These are phyloP conservation scores for Amanita rubescens DNA, from an alignment of 768 basidiomycete genomes.

Conservation along the genomic window DNA sequence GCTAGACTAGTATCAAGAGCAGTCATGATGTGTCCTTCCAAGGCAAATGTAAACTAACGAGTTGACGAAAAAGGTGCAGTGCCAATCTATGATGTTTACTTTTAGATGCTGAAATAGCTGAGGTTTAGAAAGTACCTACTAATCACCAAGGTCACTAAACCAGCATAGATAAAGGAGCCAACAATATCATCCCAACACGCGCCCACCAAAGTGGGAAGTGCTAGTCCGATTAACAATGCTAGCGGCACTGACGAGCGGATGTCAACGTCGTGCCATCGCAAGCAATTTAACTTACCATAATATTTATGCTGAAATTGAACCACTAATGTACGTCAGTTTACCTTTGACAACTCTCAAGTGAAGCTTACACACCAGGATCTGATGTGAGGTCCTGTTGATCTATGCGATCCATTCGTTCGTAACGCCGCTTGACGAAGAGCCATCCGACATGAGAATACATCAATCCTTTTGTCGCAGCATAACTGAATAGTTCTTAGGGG, in stretches of 20 bases:
- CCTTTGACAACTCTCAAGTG: not conserved
- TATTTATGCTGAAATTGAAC: conserved; percentile 65
- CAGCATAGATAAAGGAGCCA: conserved; percentile 67
- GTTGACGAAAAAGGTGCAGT: conserved; percentile 65
- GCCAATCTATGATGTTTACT: conserved; percentile 34
- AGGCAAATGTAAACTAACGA: conserved; percentile 37
- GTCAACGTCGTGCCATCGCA: not conserved
- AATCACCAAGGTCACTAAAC: conserved; percentile 53
- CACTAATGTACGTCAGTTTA: conserved; percentile 29
- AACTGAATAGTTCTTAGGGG: conserved; percentile 29
- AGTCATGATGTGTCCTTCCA: not conserved
- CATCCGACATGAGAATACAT: conserved; percentile 79
- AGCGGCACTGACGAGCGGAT: conserved; percentile 39
- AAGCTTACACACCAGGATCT: conserved; percentile 48
- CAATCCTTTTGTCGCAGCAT: conserved; percentile 66
- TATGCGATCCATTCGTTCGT: conserved; percentile 52
- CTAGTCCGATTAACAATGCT: conserved; percentile 52
- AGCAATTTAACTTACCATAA: conserved; percentile 37
- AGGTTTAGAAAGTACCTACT: conserved; percentile 31
- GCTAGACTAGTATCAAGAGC: conserved; percentile 40
- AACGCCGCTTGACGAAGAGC: conserved; percentile 75
- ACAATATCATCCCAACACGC: conserved; percentile 52
- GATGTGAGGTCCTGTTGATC: conserved; percentile 61
- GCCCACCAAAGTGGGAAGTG: conserved; percentile 50
- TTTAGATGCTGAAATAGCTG: not conserved